Base-by-base conservation (phyloP, 345 rosid genomes). In the Boechera divaricarpa region DNA sequence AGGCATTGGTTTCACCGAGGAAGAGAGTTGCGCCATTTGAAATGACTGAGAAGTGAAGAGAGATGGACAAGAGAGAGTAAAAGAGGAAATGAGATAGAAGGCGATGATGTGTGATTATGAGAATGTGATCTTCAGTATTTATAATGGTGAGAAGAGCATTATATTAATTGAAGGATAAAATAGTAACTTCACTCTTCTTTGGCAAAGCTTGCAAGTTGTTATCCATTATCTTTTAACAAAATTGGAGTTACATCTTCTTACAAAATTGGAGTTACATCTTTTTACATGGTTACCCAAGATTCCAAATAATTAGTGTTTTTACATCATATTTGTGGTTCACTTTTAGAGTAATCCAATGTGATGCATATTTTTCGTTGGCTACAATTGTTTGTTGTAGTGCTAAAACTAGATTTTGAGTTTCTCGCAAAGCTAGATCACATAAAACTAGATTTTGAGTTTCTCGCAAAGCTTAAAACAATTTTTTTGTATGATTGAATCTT, bases 1-100 rank as follows among this genome's bases (percentile, higher is more conserved):
- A 2, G 86, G 79, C 11, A 71, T 70, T 64, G 81, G 82, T 63
- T 80, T 80, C 65, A 62, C 42, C 0, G 85, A 72, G 15, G 64
- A 56, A 29, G 84, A 77, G 82, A 15, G 38, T 59, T 49, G 69
- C 63, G 36, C 69, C 69, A 76, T 67, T 48, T 21, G 52, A 67
- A n/a, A 28, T 24, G 7, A 56, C 29, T 67, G 26, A 42, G 38
- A 33, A 57, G 31, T 55, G 58, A 12, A 18, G 65, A 41, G 60
- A 29, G 10, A 11, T 39, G 24, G 54, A 39, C 26, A 39, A 31
- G 45, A 29, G 44, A 53, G 77, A 0, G 62, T 56, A 32, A 21
- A 21, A 21, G 24, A 21, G 24, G 24, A 21, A 21, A 21, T 21
- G 24, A 33, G 13, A 67, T 4, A 12, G 56, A 55, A 42, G 63